Percentiles rank a stretch among this genome's conserved stretches.
phyloP scores from a whole-genome alignment of 176 grass and related monocot genomes.

The Microstegium vimineum region DNA sequence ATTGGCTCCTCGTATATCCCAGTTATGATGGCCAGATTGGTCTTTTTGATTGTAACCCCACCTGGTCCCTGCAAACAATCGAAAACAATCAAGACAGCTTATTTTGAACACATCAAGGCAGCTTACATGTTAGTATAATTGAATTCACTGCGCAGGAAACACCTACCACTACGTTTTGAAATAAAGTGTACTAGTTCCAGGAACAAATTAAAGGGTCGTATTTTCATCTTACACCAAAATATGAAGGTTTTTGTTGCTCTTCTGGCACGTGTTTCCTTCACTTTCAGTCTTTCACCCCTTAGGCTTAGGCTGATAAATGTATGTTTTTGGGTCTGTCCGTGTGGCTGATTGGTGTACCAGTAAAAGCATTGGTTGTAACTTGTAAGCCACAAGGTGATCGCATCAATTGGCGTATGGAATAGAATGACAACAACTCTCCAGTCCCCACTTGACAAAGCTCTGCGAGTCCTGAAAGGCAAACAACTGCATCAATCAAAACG shows the following conservation, averaged over 20 bases:
- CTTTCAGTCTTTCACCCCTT: background rate
- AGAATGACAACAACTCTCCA: background rate
- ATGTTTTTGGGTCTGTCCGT: no score
- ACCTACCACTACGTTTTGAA: background rate
- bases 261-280: background rate
- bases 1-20: constrained; percentile 45
- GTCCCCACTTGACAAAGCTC: background rate
- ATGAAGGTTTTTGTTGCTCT: background rate
- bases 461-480: background rate
- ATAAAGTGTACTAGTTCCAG: background rate
- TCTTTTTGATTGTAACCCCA: constrained; percentile 46
- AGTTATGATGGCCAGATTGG: constrained; percentile 23
- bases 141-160: background rate
- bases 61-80: constrained; percentile 33
- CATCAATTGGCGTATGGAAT: background rate
- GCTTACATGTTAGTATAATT: background rate
- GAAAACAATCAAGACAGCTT: background rate
- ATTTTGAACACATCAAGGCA: no score
- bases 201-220: background rate
- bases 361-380: background rate
- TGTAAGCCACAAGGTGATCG: no score
- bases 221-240: background rate
- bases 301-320: background rate
- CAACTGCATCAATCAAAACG: no score
- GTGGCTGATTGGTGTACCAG: background rate